Evolutionary conservation across 805 yeast species (phyloP).

Genomic region (Candida boleticola): DNA sequence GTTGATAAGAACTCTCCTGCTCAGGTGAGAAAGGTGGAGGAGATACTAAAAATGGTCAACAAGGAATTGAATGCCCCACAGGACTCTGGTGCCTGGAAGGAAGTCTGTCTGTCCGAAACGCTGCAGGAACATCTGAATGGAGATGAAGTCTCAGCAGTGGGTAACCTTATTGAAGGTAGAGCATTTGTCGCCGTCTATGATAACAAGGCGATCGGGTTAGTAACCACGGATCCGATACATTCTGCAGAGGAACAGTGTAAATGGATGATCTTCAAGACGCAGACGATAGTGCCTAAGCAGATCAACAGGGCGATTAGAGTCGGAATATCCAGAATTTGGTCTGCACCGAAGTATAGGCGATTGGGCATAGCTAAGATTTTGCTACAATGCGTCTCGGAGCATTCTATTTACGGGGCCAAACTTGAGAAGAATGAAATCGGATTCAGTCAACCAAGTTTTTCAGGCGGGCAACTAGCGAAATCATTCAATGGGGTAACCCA

Average conservation of each 20-base stretch:
- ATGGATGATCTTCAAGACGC: constrained; percentile 61
- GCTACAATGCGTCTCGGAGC: constrained; percentile 39
- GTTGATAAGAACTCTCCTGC: constrained; percentile 20
- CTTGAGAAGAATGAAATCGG: constrained; percentile 48
- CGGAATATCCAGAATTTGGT: constrained; percentile 45
- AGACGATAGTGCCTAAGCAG: constrained; percentile 48
- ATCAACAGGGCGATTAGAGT: constrained; percentile 30
- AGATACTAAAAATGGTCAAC: constrained; percentile 53
- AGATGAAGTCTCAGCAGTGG: background rate
- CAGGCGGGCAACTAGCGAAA: constrained; percentile 60
- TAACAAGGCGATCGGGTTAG: constrained; percentile 52
- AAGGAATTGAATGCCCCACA: constrained; percentile 56
- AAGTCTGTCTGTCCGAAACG: no score
- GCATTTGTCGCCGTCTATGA: constrained; percentile 50
- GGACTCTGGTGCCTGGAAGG: constrained; percentile 33
- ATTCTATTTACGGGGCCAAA: constrained; percentile 49
- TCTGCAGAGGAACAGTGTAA: constrained; percentile 33
- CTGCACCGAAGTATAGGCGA: constrained; percentile 46
- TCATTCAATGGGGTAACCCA: constrained; percentile 56
- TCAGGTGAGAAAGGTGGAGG: constrained; percentile 25
- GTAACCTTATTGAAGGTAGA: constrained; percentile 13
- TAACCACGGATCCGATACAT: constrained; percentile 48
- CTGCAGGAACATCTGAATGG: background rate
- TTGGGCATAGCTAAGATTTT: constrained; percentile 48
- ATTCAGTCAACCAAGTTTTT: constrained; percentile 71